Conservation (phyloP, 169 alveolate species). For the Pseudocohnilembus persalinus region DNA sequence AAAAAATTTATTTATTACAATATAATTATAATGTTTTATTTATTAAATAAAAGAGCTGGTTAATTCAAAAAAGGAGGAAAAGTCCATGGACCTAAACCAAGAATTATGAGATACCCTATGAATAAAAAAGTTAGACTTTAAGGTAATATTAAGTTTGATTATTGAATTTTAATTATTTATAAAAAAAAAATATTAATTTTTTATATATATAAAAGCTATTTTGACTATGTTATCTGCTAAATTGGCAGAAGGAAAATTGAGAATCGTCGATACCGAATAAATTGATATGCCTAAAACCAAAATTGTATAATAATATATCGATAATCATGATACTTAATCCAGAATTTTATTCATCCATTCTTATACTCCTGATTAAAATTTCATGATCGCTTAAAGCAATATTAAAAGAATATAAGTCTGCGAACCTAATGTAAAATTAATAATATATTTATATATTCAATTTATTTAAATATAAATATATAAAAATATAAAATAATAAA, state of each 20-base stretch:
- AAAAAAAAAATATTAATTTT: no score
- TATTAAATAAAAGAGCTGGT: slow-evolving; percentile 36
- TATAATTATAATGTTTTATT: not conserved
- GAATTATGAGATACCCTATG: slow-evolving; percentile 38
- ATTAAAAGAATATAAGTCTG: slow-evolving; percentile 27
- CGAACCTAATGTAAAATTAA: slow-evolving; percentile 30
- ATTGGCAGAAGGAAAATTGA: slow-evolving; percentile 47
- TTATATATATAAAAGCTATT: slow-evolving; percentile 20
- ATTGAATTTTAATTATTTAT: not conserved
- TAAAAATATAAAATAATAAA: no score
- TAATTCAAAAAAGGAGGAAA: slow-evolving; percentile 54
- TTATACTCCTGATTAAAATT: slow-evolving; percentile 37
- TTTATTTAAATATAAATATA: not conserved
- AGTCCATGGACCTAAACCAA: slow-evolving; percentile 57
- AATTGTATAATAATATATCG: slow-evolving; percentile 23
- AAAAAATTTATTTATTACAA: no score
- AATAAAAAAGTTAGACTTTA: slow-evolving; percentile 49
- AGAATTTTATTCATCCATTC: slow-evolving; percentile 44
- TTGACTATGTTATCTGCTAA: slow-evolving; percentile 45
- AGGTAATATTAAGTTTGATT: not conserved
- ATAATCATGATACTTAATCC: slow-evolving; percentile 25
- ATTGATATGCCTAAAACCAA: slow-evolving; percentile 49
- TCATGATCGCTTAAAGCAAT: slow-evolving; percentile 37
- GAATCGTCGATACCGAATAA: slow-evolving; percentile 44
- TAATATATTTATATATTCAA: not conserved